Conservation (phyloP, 1,284 basidiomycete species). For the Sanghuangporus sanghuang region DNA sequence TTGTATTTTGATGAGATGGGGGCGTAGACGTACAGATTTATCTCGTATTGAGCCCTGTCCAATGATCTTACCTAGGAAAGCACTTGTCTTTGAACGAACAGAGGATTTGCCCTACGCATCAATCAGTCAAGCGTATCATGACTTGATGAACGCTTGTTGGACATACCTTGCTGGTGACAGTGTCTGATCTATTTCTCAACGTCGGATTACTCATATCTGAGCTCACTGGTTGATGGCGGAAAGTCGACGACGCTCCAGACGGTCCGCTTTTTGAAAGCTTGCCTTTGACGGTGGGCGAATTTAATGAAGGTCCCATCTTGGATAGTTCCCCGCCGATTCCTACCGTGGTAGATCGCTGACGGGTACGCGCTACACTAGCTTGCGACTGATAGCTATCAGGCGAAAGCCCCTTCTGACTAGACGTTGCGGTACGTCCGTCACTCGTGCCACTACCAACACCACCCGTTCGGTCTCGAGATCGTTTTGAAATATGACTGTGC, state of each 20-base stretch:
- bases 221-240: conserved; percentile 26
- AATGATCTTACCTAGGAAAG: conserved; percentile 72
- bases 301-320: conserved; percentile 17
- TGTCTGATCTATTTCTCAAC: conserved; percentile 29
- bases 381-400: conserved; percentile 11
- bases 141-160: conserved; percentile 1
- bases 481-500: neutral
- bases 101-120: conserved; percentile 44
- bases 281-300: conserved; percentile 2
- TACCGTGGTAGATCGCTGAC: conserved; percentile 34
- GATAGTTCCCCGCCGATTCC: conserved; percentile 12
- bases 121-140: neutral
- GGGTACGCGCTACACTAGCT: conserved; percentile 18
- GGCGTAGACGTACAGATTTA: conserved; percentile 51
- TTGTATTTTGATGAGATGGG: conserved; percentile 7
- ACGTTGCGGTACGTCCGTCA: neutral
- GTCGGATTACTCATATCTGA: conserved; percentile 51
- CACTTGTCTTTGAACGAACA: conserved; percentile 69
- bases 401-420: conserved; percentile 7
- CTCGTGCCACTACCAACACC: neutral
- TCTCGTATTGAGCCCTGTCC: conserved; percentile 59
- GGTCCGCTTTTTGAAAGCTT: conserved; percentile 12
- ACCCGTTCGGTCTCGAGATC: neutral
- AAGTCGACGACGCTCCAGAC: neutral
- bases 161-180: conserved; percentile 38